A percentile compares a stretch with the other conserved stretches of the same genome.
Conservation (phyloP, 73 alveolate genomes). For the Paramecium caudatum region DNA sequence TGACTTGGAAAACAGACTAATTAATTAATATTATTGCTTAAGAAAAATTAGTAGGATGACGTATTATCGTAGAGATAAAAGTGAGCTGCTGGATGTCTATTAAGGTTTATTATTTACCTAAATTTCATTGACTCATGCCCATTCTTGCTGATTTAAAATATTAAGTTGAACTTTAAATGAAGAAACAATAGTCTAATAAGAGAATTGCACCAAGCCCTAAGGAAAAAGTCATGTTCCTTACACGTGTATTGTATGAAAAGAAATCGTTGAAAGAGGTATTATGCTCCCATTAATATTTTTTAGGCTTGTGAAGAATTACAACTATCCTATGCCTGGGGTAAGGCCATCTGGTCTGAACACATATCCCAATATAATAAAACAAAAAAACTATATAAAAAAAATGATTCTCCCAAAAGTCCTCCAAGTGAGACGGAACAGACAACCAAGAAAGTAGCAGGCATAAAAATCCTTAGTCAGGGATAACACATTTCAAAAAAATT, state of each 20-base stretch:
- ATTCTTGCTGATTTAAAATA: slow-evolving; percentile 67
- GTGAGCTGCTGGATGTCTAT: background rate
- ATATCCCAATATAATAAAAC: slow-evolving; percentile 61
- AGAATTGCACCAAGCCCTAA: slow-evolving; percentile 53
- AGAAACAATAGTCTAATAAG: slow-evolving; percentile 19
- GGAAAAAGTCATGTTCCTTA: slow-evolving; percentile 67
- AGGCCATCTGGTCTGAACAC: slow-evolving; percentile 68
- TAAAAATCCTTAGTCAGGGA: slow-evolving; percentile 44
- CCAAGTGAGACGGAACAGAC: slow-evolving; percentile 21
- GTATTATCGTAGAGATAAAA: slow-evolving; percentile 48
- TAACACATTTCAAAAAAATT: slow-evolving; percentile 46
- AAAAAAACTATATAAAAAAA: slow-evolving; percentile 65
- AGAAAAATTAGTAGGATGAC: background rate
- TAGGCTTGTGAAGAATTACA: slow-evolving; percentile 61
- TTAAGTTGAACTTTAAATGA: slow-evolving; percentile 67
- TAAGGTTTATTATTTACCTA: slow-evolving; percentile 46
- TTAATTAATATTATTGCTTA: background rate
- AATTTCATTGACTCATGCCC: slow-evolving; percentile 58
- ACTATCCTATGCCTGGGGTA: slow-evolving; percentile 53
- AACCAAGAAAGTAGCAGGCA: slow-evolving; percentile 47
- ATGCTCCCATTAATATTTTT: slow-evolving; percentile 31
- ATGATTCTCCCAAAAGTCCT: slow-evolving; percentile 56
- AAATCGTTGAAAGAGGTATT: slow-evolving; percentile 48
- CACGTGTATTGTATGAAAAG: slow-evolving; percentile 66
- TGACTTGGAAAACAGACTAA: slow-evolving; percentile 20